Evolutionary conservation across 768 basidiomycete genomes (phyloP).

Genomic region (Amanita fuliginea): DNA sequence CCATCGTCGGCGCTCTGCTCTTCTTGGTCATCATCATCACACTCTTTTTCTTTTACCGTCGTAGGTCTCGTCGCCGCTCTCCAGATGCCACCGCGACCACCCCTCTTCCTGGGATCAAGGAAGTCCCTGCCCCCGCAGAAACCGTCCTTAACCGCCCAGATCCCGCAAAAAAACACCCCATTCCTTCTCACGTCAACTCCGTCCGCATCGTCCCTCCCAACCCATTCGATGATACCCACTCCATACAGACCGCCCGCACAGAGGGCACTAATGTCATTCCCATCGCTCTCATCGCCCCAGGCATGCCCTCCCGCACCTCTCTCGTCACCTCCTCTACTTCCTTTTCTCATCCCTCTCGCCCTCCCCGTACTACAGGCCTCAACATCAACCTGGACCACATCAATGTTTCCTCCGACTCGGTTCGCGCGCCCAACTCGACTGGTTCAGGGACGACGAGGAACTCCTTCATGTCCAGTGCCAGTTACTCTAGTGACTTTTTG

Average conservation of each 20-base stretch:
- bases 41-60: conserved; percentile 56
- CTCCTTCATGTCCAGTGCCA: conserved; percentile 67
- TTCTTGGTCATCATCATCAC: conserved; percentile 42
- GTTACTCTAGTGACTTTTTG: conserved; percentile 69
- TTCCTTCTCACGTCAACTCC: conserved; percentile 22
- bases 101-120: conserved; percentile 27
- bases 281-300: conserved; percentile 67
- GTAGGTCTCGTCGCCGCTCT: conserved; percentile 34
- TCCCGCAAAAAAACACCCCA: conserved; percentile 52
- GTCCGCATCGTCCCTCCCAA: conserved; percentile 42
- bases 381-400: conserved; percentile 54
- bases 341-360: conserved; percentile 35
- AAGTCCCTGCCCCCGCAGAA: conserved; percentile 64
- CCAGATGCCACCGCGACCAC: conserved; percentile 18
- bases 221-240: conserved; percentile 69
- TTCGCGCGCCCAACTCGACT: conserved; percentile 33
- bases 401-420: conserved; percentile 44
- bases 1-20: conserved; percentile 51
- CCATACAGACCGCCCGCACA: conserved; percentile 75
- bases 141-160: conserved; percentile 77
- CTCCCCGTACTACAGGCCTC: conserved; percentile 47
- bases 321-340: conserved; percentile 23
- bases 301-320: conserved; percentile 21
- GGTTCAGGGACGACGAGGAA: conserved; percentile 46
- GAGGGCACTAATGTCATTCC: conserved; percentile 82